phyloP scores from a whole-genome alignment of 371 early-diverging fungal genomes.

The Actinomortierella wolfii region DNA sequence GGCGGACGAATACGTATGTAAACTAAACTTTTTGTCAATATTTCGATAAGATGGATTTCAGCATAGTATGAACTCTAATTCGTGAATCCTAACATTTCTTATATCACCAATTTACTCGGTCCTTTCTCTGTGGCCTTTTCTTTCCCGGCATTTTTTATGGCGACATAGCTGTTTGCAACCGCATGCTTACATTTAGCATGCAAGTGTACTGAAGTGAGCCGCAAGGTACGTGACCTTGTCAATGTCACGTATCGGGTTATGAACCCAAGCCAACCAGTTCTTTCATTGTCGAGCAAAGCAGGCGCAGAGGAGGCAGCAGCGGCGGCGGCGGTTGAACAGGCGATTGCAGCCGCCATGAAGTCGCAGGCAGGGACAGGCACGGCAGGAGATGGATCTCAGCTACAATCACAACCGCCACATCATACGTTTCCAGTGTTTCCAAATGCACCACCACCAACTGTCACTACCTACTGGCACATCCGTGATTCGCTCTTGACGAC shows the following conservation, averaged over 20 bases:
- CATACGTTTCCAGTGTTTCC: too few species aligned
- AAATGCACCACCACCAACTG: constrained; percentile 30
- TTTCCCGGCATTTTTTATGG: neutral
- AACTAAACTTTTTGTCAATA: too few species aligned
- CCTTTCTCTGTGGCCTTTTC: neutral
- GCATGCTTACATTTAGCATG: constrained; percentile 42
- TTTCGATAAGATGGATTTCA: too few species aligned
- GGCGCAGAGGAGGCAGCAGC: constrained; percentile 5
- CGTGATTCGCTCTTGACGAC: constrained; percentile 43
- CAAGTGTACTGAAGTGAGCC: constrained; percentile 45
- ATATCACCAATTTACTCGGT: neutral
- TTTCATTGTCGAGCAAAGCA: constrained; percentile 35
- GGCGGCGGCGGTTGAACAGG: too few species aligned
- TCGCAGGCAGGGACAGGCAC: constrained; percentile 4
- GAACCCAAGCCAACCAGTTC: constrained; percentile 41
- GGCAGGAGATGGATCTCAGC: constrained; percentile 4
- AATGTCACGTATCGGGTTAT: constrained; percentile 45
- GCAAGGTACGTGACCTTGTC: constrained; percentile 44
- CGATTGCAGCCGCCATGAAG: neutral
- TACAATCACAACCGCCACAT: constrained; percentile 7
- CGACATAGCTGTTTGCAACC: constrained; percentile 33
- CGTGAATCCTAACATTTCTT: too few species aligned
- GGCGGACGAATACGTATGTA: constrained; percentile 43
- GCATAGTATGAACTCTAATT: too few species aligned
- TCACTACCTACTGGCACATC: constrained; percentile 40